Conservation (phyloP, 441 rosid genomes). For the Mallotus japonicus region DNA sequence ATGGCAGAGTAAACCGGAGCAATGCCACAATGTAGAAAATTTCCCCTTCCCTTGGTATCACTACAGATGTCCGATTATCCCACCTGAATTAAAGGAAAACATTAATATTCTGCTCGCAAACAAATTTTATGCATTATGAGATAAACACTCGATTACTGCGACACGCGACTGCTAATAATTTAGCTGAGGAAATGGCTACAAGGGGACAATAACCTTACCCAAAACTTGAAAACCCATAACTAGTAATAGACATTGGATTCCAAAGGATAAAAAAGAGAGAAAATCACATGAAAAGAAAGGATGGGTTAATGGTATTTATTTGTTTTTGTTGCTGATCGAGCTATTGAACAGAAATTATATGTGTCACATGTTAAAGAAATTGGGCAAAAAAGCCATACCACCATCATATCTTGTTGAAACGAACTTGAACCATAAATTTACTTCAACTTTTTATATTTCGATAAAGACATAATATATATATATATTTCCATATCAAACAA, state of each 20-base stretch:
- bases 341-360: constrained; percentile 5
- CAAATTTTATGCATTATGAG: no score
- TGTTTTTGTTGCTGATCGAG: constrained; percentile 1
- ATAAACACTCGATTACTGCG: no score
- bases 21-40: constrained; percentile 87
- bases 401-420: constrained; percentile 19
- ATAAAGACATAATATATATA: neutral
- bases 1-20: constrained; percentile 54
- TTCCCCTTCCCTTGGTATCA: constrained; percentile 58
- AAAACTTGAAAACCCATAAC: neutral
- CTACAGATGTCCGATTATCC: constrained; percentile 68
- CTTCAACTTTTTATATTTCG: neutral
- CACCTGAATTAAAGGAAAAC: constrained; percentile 42
- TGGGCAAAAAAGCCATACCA: neutral
- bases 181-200: neutral
- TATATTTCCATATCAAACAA: neutral
- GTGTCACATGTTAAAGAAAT: neutral
- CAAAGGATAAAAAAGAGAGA: neutral
- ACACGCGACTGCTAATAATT: no score
- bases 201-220: neutral
- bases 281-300: neutral
- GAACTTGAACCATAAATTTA: constrained; percentile 13
- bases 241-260: constrained; percentile 21
- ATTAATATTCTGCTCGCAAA: neutral
- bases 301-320: neutral